Conservation (phyloP, 148 eudicot genomes). For the Pharnaceum exiguum region DNA sequence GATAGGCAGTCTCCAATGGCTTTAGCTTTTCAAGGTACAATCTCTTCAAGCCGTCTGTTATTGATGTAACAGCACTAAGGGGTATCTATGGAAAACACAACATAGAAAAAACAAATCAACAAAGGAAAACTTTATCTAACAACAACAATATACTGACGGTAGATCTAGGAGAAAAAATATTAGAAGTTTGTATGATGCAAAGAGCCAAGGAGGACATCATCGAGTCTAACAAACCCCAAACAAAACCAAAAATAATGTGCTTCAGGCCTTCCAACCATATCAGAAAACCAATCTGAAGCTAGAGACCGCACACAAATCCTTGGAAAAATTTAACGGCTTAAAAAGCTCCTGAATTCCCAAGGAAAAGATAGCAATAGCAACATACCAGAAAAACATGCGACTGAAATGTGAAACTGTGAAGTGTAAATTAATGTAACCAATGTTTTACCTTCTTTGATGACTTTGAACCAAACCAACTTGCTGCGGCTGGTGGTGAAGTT, state of each 20-base stretch:
- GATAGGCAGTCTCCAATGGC: constrained; percentile 82
- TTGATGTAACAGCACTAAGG: constrained; percentile 71
- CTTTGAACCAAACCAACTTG: constrained; percentile 46
- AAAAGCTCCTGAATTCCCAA: too few species aligned
- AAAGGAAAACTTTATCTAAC: too few species aligned
- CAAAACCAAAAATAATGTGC: too few species aligned
- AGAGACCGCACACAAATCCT: too few species aligned
- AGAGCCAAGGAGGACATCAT: too few species aligned
- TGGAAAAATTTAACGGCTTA: too few species aligned
- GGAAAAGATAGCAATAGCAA: background rate
- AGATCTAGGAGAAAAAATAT: too few species aligned
- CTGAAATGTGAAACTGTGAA: background rate
- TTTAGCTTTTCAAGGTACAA: constrained; percentile 72
- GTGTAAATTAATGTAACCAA: background rate
- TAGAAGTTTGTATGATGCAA: too few species aligned
- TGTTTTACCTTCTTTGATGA: constrained; percentile 49
- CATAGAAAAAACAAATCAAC: background rate
- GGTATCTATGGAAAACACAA: constrained; percentile 25
- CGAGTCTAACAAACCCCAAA: too few species aligned
- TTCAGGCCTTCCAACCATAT: too few species aligned
- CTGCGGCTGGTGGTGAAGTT: constrained; percentile 31
- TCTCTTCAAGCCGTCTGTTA: constrained; percentile 81
- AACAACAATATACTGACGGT: too few species aligned
- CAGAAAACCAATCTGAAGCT: too few species aligned
- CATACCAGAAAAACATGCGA: constrained; percentile 1